Evolutionary conservation across 2,329 filamentous ascomycete species (phyloP), one percentile per base, ranked within the genome.

Genomic region (Neonectria neomacrospora): DNA sequence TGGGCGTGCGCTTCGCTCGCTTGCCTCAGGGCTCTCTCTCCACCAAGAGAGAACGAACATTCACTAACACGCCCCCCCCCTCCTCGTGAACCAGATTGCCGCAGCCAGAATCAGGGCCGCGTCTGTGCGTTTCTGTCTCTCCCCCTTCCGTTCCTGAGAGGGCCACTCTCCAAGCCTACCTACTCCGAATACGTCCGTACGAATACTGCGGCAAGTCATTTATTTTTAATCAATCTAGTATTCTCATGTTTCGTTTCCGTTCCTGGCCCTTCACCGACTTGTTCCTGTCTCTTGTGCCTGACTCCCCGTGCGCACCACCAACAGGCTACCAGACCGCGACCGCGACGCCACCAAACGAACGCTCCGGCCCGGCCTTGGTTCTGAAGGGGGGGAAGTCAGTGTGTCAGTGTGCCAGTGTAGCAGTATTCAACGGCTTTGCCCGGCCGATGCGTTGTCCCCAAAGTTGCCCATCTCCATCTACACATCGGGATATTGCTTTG

Each of bases 261-360:
- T 50, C 47, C 47, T 50, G 47, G 6, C 32, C 42, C 48, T 48
- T 48, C 51, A 60, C 58, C 58, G 58, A 60, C 58, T 28, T 26
- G 42, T 34, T 23, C n/a, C 47, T 48, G 28, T 45, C 23, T 54
- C 41, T 50, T 41, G 50, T 54, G 50, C 57, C 42, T 54, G 58
- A 14, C 32, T 34, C 32, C 32, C 51, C 51, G 28, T 32, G 30
- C 51, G 45, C 42, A 12, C 37, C n/a, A 48, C 37, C 9, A 34
- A 30, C 28, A 30, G 5, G 22, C 22, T 12, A 23, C 20, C 22
- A 26, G 20, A 12, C 42, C 28, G 28, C 28, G 28, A 9, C 9
- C 5, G 28, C 28, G 32, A 34, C 32, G 45, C 45, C 26, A 30
- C 44, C 14, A n/a, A 6, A n/a, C 14, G 44, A 48, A 20, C 28